A percentile compares a stretch with the other conserved stretches of the same genome.
Evolutionary conservation across 148 eudicot genomes (phyloP).

Genomic region (Dianthus caryophyllus): DNA sequence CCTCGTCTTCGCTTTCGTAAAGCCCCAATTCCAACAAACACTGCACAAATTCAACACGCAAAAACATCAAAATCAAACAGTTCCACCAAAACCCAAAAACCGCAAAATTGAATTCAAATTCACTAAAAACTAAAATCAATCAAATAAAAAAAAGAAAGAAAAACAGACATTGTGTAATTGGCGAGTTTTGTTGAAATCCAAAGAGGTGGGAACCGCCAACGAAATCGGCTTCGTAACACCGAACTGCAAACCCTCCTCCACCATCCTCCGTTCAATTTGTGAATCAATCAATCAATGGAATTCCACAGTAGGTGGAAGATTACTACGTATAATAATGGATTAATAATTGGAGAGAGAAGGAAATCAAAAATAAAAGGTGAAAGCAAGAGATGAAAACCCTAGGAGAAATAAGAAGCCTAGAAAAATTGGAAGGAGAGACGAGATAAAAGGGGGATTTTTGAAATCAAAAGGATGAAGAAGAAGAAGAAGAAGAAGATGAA

Average conservation of each 20-base stretch:
- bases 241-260: constrained; percentile 31
- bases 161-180: constrained; percentile 54
- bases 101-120: constrained; percentile 3
- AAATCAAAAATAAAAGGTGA: too few relatives aligned
- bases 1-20: constrained; percentile 62
- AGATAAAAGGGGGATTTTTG: constrained; percentile 8
- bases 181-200: constrained; percentile 41
- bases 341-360: too few relatives aligned
- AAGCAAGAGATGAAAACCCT: not conserved
- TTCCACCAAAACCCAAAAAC: too few relatives aligned
- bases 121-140: not conserved
- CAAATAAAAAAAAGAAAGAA: not conserved
- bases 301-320: too few relatives aligned
- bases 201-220: constrained; percentile 45
- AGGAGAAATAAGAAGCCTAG: not conserved
- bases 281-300: too few relatives aligned
- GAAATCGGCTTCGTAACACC: constrained; percentile 69
- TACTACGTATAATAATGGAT: too few relatives aligned
- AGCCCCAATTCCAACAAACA: constrained; percentile 61
- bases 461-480: not conserved
- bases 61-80: not conserved
- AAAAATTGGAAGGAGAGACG: constrained; percentile 28
- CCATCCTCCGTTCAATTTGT: constrained; percentile 21
- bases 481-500: too few relatives aligned
- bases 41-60: constrained; percentile 29